phyloP scores from a whole-genome alignment of 2,329 filamentous ascomycete genomes.

The Phyllosticta ampelicida region DNA sequence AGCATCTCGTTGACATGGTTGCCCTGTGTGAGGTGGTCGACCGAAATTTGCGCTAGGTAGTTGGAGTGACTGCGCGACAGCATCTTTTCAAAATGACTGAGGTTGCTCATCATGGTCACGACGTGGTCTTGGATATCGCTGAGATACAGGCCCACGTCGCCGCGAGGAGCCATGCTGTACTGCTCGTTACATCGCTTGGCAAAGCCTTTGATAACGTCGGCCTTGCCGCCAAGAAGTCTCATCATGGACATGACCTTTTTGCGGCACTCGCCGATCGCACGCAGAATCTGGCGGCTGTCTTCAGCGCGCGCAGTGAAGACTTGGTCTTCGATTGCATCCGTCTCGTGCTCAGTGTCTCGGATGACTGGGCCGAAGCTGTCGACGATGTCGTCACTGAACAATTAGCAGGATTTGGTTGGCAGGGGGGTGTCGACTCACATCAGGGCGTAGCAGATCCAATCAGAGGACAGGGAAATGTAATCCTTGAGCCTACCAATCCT shows the following conservation, averaged over 20 bases:
- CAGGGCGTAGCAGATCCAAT: constrained; percentile 98
- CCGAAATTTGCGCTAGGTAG: constrained; percentile 87
- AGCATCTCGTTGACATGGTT: constrained; percentile 81
- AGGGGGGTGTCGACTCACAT: constrained; percentile 51
- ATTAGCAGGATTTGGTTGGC: constrained; percentile 9
- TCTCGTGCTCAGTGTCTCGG: constrained; percentile 73
- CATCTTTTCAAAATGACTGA: constrained; percentile 96
- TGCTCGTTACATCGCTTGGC: constrained; percentile 98
- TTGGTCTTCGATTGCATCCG: constrained; percentile 87
- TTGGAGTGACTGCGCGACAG: constrained; percentile 88
- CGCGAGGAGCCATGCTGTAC: constrained; percentile 86
- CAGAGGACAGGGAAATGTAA: constrained; percentile 85
- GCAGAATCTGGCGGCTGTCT: constrained; percentile 78
- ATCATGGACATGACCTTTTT: constrained; percentile 93
- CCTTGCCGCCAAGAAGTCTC: constrained; percentile 88
- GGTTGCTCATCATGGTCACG: constrained; percentile 96
- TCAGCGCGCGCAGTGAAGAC: constrained; percentile 87
- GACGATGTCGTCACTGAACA: constrained; percentile 77
- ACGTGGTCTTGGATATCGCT: constrained; percentile 99
- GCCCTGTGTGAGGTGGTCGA: constrained; percentile 81
- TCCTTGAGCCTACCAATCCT: constrained; percentile 89
- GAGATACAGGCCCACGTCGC: constrained; percentile 93
- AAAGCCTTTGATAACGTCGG: constrained; percentile 95
- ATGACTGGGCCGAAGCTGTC: constrained; percentile 91
- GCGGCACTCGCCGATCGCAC: constrained; percentile 77